A percentile compares a stretch with the other conserved stretches of the same genome.
Conservation (phyloP, 768 basidiomycete genomes). For the Rhizopogon vulgaris region DNA sequence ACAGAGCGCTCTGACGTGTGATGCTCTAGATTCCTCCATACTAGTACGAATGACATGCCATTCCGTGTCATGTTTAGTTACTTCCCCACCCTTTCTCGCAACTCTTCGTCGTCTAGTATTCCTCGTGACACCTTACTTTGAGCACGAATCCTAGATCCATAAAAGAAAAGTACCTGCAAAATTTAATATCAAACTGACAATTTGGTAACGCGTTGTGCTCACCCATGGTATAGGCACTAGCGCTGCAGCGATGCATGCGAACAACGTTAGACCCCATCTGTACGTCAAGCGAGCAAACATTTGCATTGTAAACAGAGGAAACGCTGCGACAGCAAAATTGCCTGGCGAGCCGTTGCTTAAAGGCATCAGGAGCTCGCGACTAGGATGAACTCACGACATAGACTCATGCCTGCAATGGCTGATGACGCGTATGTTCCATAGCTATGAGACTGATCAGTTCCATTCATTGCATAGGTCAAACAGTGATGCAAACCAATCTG, state of each 20-base stretch:
- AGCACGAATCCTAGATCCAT: conserved; percentile 14
- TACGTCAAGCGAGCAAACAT: conserved; percentile 49
- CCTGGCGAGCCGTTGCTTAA: conserved; percentile 21
- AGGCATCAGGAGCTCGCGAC: too few species aligned
- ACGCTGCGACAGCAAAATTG: conserved; percentile 39
- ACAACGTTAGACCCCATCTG: conserved; percentile 49
- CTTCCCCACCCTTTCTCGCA: neutral
- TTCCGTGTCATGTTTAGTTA: neutral
- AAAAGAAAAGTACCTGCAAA: conserved; percentile 13
- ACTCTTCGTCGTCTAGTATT: neutral
- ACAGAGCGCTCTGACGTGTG: too few species aligned
- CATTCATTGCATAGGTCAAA: neutral
- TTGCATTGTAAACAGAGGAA: conserved; percentile 52
- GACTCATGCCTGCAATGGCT: conserved; percentile 54
- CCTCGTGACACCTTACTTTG: conserved; percentile 9
- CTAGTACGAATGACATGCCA: too few species aligned
- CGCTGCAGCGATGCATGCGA: conserved; percentile 38
- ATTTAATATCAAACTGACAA: neutral
- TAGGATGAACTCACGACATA: conserved; percentile 33
- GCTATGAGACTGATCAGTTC: conserved; percentile 16
- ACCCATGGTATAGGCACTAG: conserved; percentile 52
- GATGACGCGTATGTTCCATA: conserved; percentile 54
- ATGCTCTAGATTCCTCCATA: too few species aligned
- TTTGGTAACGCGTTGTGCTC: conserved; percentile 6
- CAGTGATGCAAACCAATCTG: conserved; percentile 38